Conservation (phyloP, 164 flowering plant genomes). For the Berberis thunbergii region DNA sequence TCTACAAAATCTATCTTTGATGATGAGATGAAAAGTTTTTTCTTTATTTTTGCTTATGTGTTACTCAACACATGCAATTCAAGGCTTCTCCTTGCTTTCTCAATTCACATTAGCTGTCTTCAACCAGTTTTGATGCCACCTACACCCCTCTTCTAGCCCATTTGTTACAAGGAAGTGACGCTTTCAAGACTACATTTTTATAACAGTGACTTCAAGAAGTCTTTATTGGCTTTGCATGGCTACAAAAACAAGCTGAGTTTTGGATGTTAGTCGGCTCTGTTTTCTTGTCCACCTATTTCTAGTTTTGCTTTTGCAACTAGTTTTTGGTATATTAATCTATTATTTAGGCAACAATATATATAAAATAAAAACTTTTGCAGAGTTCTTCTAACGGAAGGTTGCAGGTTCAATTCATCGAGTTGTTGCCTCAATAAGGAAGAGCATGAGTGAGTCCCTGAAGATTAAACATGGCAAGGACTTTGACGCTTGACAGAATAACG, state of each 20-base stretch:
- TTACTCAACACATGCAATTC: not conserved
- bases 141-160: slow-evolving; percentile 10
- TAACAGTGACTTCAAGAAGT: not conserved
- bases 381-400: too few species aligned
- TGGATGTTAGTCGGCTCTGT: too few species aligned
- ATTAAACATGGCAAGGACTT: too few species aligned
- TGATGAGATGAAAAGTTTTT: not conserved
- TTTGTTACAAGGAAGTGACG: not conserved
- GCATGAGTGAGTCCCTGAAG: too few species aligned
- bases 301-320: too few species aligned
- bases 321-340: not conserved
- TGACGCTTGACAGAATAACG: too few species aligned
- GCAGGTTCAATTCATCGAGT: too few species aligned
- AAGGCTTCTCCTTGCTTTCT: slow-evolving; percentile 10
- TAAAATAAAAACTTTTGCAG: too few species aligned
- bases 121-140: slow-evolving; percentile 27
- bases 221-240: not conserved
- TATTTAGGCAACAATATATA: not conserved
- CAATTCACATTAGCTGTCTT: slow-evolving; percentile 36
- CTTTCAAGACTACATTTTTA: too few species aligned
- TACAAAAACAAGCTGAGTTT: not conserved
- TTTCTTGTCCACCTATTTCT: too few species aligned
- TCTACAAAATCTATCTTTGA: not conserved
- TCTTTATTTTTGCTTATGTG: not conserved
- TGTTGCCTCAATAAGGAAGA: too few species aligned